Evolutionary conservation across 2,329 filamentous ascomycete species (phyloP).

Genomic region (Cryphonectria carpinicola): DNA sequence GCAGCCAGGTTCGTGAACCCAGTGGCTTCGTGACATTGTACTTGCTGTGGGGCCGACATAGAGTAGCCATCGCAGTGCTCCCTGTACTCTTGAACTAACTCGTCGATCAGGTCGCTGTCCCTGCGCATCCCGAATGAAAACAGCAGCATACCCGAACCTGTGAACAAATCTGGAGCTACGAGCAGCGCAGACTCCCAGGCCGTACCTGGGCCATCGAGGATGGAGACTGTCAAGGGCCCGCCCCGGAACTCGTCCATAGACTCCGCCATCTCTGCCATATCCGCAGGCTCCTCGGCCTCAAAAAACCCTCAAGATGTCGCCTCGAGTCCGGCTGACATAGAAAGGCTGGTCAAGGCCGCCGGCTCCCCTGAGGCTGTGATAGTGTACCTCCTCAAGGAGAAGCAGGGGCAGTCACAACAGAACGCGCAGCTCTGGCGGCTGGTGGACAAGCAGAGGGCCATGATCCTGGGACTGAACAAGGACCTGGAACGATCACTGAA

Average conservation of each 20-base stretch:
- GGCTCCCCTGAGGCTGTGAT: slow-evolving; percentile 90
- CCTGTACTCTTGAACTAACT: slow-evolving; percentile 9
- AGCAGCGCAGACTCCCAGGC: slow-evolving; percentile 42
- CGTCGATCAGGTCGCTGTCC: slow-evolving; percentile 34
- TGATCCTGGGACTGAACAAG: slow-evolving; percentile 93
- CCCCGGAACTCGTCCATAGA: slow-evolving; percentile 88
- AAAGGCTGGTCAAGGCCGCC: slow-evolving; percentile 77
- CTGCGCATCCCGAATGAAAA: slow-evolving; percentile 52
- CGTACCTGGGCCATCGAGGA: slow-evolving; percentile 54
- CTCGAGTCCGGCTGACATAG: slow-evolving; percentile 74
- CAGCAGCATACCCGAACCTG: slow-evolving; percentile 49
- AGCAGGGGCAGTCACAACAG: slow-evolving; percentile 83
- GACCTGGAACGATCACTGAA: slow-evolving; percentile 89
- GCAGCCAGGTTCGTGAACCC: slow-evolving; percentile 37
- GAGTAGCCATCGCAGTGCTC: slow-evolving; percentile 10
- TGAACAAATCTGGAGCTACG: slow-evolving; percentile 49
- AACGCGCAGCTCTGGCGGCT: slow-evolving; percentile 93
- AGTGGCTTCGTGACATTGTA: slow-evolving; percentile 20
- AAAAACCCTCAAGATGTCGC: slow-evolving; percentile 62
- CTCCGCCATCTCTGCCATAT: slow-evolving; percentile 83
- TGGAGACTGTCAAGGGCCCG: slow-evolving; percentile 44
- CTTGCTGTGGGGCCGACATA: neutral
- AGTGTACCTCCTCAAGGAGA: slow-evolving; percentile 86
- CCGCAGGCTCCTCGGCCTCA: slow-evolving; percentile 60
- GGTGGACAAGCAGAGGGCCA: slow-evolving; percentile 92